Evolutionary conservation across 2,329 filamentous ascomycete genomes (phyloP).

Genomic region (Pleochaeta shiraiana): DNA sequence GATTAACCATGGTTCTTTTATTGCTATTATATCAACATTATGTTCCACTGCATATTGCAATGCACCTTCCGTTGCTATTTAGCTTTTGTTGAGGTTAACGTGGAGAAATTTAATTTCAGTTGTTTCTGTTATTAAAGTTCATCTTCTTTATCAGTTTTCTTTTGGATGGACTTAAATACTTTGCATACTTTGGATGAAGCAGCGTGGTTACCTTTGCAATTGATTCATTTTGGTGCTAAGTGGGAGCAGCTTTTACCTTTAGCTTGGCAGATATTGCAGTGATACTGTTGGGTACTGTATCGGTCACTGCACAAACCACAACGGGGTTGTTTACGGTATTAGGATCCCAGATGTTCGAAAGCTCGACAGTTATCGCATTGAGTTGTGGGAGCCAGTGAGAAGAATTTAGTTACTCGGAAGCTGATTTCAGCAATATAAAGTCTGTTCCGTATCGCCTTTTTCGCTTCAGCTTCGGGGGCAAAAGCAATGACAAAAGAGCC

Average conservation of each 20-base stretch:
- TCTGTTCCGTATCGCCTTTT: not conserved
- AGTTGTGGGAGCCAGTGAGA: not conserved
- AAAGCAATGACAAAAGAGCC: slow-evolving; percentile 2
- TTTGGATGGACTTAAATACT: not conserved
- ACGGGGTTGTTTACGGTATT: not conserved
- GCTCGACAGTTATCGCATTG: slow-evolving; percentile 4
- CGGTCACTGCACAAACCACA: not conserved
- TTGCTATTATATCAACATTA: not conserved
- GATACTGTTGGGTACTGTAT: not conserved
- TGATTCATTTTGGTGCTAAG: not conserved
- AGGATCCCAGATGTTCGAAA: slow-evolving; percentile 1
- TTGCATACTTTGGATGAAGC: not conserved
- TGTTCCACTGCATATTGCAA: not conserved
- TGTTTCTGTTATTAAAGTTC: not conserved
- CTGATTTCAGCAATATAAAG: slow-evolving; percentile 5
- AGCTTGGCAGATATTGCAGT: not conserved
- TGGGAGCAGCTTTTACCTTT: not conserved
- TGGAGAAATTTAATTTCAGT: not conserved
- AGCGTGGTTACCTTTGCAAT: not conserved
- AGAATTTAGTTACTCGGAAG: not conserved
- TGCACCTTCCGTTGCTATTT: not conserved
- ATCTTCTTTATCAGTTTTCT: not conserved
- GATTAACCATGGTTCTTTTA: not conserved
- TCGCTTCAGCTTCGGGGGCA: slow-evolving; percentile 1
- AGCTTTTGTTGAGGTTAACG: not conserved